These are phyloP conservation scores for Sporisorium sorghi DNA, from an alignment of 1,284 basidiomycete genomes.

Conservation along the genomic window DNA sequence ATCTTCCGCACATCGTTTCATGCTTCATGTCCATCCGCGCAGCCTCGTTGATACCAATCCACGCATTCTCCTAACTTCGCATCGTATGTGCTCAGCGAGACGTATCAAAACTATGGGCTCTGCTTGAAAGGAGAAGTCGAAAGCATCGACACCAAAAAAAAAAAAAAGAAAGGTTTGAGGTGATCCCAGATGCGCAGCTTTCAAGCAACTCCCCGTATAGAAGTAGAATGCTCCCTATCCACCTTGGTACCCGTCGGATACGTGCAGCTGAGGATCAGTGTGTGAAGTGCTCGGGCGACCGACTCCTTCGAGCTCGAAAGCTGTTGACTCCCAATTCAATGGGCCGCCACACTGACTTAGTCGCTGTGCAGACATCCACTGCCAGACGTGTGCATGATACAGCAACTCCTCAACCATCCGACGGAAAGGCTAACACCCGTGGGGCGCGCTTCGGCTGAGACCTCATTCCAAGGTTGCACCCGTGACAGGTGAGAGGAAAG, in stretches of 20 bases:
- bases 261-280: constrained; percentile 58
- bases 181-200: constrained; percentile 53
- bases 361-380: constrained; percentile 54
- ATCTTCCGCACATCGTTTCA: not conserved
- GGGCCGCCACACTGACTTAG: constrained; percentile 52
- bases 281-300: constrained; percentile 58
- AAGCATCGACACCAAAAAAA: too few species aligned
- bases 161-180: constrained; percentile 54
- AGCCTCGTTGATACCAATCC: constrained; percentile 22
- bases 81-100: too few species aligned
- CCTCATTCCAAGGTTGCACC: constrained; percentile 56
- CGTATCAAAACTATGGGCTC: too few species aligned
- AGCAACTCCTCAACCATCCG: constrained; percentile 57
- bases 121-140: too few species aligned
- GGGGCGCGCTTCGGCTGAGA: constrained; percentile 56
- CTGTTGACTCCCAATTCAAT: constrained; percentile 40
- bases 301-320: constrained; percentile 58
- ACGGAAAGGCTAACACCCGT: constrained; percentile 52
- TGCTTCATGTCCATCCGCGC: not conserved
- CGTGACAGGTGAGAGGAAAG: constrained; percentile 38
- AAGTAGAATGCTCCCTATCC: constrained; percentile 55
- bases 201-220: constrained; percentile 50
- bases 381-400: constrained; percentile 46
- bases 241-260: constrained; percentile 50
- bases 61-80: constrained; percentile 11